Base-by-base conservation (phyloP, 2,329 filamentous ascomycete species). In the Ophiostoma ulmi region DNA sequence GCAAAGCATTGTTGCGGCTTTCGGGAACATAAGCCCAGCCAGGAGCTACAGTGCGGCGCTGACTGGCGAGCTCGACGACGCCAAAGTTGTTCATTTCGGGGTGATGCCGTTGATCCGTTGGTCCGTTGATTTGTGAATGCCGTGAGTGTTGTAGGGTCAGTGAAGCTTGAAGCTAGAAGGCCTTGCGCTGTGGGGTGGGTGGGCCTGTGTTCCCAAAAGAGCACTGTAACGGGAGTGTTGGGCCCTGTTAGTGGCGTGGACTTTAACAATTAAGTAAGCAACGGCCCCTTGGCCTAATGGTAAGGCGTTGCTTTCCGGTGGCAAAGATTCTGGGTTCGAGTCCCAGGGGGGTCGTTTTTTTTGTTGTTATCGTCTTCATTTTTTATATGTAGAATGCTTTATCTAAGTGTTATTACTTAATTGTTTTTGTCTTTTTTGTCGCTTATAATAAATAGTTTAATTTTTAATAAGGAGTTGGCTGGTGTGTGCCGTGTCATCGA, bases 21-120 rank as follows among this genome's bases (percentile, higher is more conserved):
- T 97, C 92, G 39, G 93, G 89, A 1, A 97, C 92, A 78, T 97
- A 97, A 14, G 93, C 93, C 91, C 93, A 98, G 76, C 94, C 94
- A 0, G 94, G 93, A 0, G 92, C 91, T 64, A 86, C 83, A 64
- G 87, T 87, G 20, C 88, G 88, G 73, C 88, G 88, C 38, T 88
- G 83, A 77, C 87, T 88, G 48, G 92, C 91, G 71, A 97, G 83
- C 75, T 97, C 90, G 80, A 96, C 89, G 76, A 98, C 92, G 76
- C 91, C 90, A 75, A 90, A 90, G 76, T 89, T 88, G 77, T 88
- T 86, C 85, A 88, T 89, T 66, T 70, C 78, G 72, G 39, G 58
- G 70, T 39, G 63, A 36, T 31, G 3, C 31, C 31, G 31, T 31
- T 31, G 31, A 31, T 31, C 31, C 31, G 31, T 31, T 31, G 31